Base-by-base conservation (phyloP, 441 rosid species). In the Metrosideros polymorpha region DNA sequence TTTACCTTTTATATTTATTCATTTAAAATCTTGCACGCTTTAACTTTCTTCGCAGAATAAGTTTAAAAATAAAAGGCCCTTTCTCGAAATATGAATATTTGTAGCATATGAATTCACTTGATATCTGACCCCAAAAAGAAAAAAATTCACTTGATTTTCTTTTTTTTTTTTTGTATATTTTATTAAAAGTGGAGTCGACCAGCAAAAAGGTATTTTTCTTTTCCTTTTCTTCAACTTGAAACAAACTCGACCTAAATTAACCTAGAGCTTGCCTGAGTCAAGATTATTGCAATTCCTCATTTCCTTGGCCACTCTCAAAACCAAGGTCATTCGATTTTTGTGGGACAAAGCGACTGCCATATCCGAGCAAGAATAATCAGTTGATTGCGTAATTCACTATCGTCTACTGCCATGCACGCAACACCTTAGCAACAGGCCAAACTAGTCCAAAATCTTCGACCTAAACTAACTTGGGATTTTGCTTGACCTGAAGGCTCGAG, bases 141-240 rank as follows among this genome's bases (percentile, higher is more conserved):
- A n/a, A n/a, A n/a, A 59, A 6, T 14, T n/a, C 19, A 29, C 35
- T 1, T 29, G 10, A 14, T 59, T 17, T 6, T 59, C 19, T 59
- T 18, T 0, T 59, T 13, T 13, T 6, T 4, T 29, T 47, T 59
- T 6, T 4, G 19, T 59, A 59, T 59, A 14, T 29, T 57, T 29
- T 6, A 3, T n/a, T n/a, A 43, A 6, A 0, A 1, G 0, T 14
- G 1, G 6, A 6, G 17, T n/a, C 17, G 3, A 29, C 35, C 19
- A 6, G 19, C 19, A 59, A 59, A 6, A 56, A 1, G 19, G 63
- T n/a, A 29, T 57, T n/a, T n/a, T 9, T 57, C 7, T 15, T 57
- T 57, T 57, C 4, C 18, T 27, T 57, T 57, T n/a, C 32, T n/a
- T n/a, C n/a, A 3, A 10, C 2, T 47, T 12, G 50, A 47, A 47